Percentiles rank a stretch among this genome's conserved stretches.
These are phyloP conservation scores for Suhomyces tanzawaensis DNA, from an alignment of 805 yeast species.

Conservation along the genomic window DNA sequence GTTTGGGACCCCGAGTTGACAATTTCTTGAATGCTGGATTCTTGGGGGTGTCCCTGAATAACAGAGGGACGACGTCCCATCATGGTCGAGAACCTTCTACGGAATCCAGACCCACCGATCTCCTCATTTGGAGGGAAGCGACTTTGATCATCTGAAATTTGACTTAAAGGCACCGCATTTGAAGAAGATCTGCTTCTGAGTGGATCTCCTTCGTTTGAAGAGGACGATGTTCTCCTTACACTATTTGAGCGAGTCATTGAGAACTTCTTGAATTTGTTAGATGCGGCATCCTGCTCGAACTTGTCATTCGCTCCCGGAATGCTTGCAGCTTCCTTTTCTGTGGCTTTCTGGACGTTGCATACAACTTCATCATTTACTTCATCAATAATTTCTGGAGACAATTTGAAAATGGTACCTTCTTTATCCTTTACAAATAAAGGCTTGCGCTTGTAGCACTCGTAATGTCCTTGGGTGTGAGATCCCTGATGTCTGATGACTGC, in stretches of 20 bases:
- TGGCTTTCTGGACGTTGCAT: slow-evolving; percentile 1
- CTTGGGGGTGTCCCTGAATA: slow-evolving; percentile 37
- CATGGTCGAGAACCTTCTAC: slow-evolving; percentile 35
- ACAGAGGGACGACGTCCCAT: slow-evolving; percentile 44
- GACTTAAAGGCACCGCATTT: slow-evolving; percentile 1
- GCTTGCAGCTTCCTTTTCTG: neutral
- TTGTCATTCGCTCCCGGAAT: neutral
- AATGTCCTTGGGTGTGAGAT: slow-evolving; percentile 84
- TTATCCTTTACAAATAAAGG: slow-evolving; percentile 53
- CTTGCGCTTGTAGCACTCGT: slow-evolving; percentile 81
- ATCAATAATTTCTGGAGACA: slow-evolving; percentile 40
- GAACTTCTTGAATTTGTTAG: slow-evolving; percentile 5
- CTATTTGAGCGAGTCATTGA: slow-evolving; percentile 7
- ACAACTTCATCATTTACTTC: slow-evolving; percentile 17
- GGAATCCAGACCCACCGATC: slow-evolving; percentile 23
- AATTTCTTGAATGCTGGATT: slow-evolving; percentile 36
- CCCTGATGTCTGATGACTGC: slow-evolving; percentile 87
- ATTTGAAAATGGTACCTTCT: slow-evolving; percentile 39
- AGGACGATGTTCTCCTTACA: slow-evolving; percentile 1
- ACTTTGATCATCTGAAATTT: neutral
- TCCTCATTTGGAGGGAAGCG: neutral
- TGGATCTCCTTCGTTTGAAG: neutral
- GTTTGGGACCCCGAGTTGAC: slow-evolving; percentile 39
- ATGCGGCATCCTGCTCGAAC: neutral
- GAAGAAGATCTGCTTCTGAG: slow-evolving; percentile 4